Percentiles rank a stretch among this genome's conserved stretches.
These are phyloP conservation scores for Ustilago trichophora DNA, from an alignment of 1,284 basidiomycete species.

Conservation along the genomic window DNA sequence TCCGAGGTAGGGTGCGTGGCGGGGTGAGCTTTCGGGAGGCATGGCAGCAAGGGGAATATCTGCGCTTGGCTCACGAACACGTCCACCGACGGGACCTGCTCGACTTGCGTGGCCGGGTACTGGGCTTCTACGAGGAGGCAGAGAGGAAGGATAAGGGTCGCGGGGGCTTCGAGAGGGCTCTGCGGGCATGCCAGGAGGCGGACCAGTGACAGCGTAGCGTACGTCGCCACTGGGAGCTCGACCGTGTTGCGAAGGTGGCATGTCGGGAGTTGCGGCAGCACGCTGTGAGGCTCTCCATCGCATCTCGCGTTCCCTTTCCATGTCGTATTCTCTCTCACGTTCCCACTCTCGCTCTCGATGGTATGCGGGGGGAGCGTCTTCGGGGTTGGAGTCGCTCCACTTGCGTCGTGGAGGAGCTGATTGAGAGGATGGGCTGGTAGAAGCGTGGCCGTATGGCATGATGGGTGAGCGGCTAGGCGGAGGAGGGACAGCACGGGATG, in stretches of 20 bases:
- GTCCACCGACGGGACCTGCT: constrained; percentile 7
- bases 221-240: constrained; percentile 32
- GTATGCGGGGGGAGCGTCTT: constrained; percentile 36
- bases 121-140: constrained; percentile 35
- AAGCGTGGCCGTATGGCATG: constrained; percentile 17
- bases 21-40: constrained; percentile 31
- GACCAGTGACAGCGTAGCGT: constrained; percentile 20
- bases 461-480: constrained; percentile 30
- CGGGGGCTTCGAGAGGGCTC: constrained; percentile 32
- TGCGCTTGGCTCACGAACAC: constrained; percentile 36
- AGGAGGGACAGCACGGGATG: constrained; percentile 27
- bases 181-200: constrained; percentile 18
- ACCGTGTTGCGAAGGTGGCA: constrained; percentile 21
- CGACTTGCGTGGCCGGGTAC: constrained; percentile 15
- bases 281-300: constrained; percentile 43
- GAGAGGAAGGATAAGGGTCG: constrained; percentile 19
- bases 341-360: constrained; percentile 45
- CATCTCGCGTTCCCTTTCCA: constrained; percentile 47
- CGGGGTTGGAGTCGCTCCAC: constrained; percentile 51
- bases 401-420: constrained; percentile 45
- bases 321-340: constrained; percentile 40
- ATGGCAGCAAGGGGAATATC: constrained; percentile 28
- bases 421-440: constrained; percentile 37
- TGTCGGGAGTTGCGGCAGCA: constrained; percentile 14
- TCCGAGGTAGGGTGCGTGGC: constrained; percentile 26